Conservation (phyloP, 2,329 filamentous ascomycete species). For the Ophiocordyceps camponoti-rufipedis region DNA sequence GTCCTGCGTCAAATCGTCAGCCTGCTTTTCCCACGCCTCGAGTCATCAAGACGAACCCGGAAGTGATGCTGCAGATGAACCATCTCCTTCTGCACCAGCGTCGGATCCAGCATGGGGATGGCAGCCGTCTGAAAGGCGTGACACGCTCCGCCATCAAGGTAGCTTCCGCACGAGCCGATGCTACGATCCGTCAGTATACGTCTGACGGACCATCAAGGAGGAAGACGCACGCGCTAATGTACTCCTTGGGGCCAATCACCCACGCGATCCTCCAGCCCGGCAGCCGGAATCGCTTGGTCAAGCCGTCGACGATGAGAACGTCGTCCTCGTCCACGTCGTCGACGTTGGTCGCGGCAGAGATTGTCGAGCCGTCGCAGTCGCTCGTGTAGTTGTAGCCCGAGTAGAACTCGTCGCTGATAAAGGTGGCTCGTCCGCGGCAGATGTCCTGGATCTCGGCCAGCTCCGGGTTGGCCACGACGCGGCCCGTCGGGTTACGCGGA, state of each 20-base stretch:
- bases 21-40: neutral
- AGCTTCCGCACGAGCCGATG: constrained; percentile 80
- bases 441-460: constrained; percentile 83
- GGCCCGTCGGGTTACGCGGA: constrained; percentile 83
- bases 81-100: constrained; percentile 71
- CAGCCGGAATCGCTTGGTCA: constrained; percentile 92
- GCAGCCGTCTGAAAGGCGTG: constrained; percentile 93
- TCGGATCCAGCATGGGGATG: constrained; percentile 79
- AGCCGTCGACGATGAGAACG: constrained; percentile 84
- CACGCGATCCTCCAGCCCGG: constrained; percentile 94
- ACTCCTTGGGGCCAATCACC: constrained; percentile 92
- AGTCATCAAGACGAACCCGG: constrained; percentile 22
- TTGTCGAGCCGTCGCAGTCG: constrained; percentile 76
- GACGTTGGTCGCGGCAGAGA: constrained; percentile 78
- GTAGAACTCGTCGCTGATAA: constrained; percentile 97
- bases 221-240: constrained; percentile 55
- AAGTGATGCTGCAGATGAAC: constrained; percentile 77
- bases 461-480: constrained; percentile 70
- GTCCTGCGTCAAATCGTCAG: constrained; percentile 21
- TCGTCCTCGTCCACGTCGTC: constrained; percentile 79
- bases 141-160: constrained; percentile 86
- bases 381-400: constrained; percentile 90
- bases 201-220: neutral
- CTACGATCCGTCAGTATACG: constrained; percentile 10
- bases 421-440: constrained; percentile 72